Percentiles rank a stretch among this genome's conserved stretches.
phyloP scores from a whole-genome alignment of 768 basidiomycete genomes.

The Trametes maxima region DNA sequence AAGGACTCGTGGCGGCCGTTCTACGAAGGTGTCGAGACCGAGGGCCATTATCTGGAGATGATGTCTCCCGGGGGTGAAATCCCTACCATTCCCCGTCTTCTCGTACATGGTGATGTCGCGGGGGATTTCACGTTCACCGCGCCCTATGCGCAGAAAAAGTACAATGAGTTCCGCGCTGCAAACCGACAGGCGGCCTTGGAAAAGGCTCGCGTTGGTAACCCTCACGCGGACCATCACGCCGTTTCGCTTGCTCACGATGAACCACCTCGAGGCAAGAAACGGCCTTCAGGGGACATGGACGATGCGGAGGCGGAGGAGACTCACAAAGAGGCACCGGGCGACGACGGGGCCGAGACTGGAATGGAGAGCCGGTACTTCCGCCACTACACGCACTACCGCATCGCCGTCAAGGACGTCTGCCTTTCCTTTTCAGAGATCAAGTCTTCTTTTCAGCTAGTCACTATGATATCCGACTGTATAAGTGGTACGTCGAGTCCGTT shows the following conservation, averaged over 20 bases:
- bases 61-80: not conserved
- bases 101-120: slow-evolving; percentile 6
- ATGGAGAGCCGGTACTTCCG: too few relatives aligned
- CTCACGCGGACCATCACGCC: too few relatives aligned
- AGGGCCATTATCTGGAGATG: not conserved
- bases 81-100: not conserved
- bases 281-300: not conserved
- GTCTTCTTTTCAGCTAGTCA: not conserved
- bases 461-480: not conserved
- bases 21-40: not conserved
- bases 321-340: not conserved
- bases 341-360: too few relatives aligned
- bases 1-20: slow-evolving; percentile 20
- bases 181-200: not conserved
- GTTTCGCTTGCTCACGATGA: not conserved
- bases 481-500: not conserved
- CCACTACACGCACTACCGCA: slow-evolving; percentile 12
- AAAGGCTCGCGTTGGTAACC: too few relatives aligned
- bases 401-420: slow-evolving; percentile 15
- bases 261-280: not conserved
- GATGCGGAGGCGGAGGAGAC: not conserved
- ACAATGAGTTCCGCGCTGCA: not conserved
- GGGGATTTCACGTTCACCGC: not conserved
- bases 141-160: not conserved
- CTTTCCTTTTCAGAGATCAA: not conserved